Percentiles rank a stretch among this genome's conserved stretches.
Evolutionary conservation across 345 rosid genomes (phyloP).

Genomic region (Gossypium arboreum): DNA sequence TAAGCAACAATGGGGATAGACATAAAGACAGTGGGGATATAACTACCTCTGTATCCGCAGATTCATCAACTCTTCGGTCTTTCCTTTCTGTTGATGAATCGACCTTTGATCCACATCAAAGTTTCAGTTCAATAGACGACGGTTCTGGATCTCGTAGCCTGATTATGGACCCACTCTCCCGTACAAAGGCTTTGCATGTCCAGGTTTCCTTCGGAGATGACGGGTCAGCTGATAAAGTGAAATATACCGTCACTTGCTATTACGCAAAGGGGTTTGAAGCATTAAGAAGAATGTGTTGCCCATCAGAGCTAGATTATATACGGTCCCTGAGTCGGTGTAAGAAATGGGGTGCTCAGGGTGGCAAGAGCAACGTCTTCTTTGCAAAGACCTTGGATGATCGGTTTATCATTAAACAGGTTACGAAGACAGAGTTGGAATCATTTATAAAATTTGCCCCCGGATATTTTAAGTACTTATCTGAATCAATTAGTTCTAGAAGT

Average conservation of each 20-base stretch:
- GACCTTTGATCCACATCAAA: constrained; percentile 40
- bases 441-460: constrained; percentile 83
- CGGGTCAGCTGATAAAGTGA: constrained; percentile 57
- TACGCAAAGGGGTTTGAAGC: constrained; percentile 83
- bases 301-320: constrained; percentile 79
- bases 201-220: constrained; percentile 68
- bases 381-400: no score
- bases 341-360: constrained; percentile 99
- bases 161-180: constrained; percentile 59
- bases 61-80: constrained; percentile 27
- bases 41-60: constrained; percentile 43
- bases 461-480: constrained; percentile 76
- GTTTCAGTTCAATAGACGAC: constrained; percentile 60
- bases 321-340: constrained; percentile 96
- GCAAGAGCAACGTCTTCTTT: constrained; percentile 74
- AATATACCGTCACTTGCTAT: constrained; percentile 81
- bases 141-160: constrained; percentile 54
- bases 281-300: constrained; percentile 73
- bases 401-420: constrained; percentile 79
- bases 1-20: constrained; percentile 44
- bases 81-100: constrained; percentile 52
- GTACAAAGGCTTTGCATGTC: constrained; percentile 63
- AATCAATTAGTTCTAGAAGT: constrained; percentile 70
- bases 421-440: constrained; percentile 93
- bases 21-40: constrained; percentile 30